These are phyloP conservation scores for Erigeron philadelphicus DNA, from an alignment of 140 eudicot genomes.

Conservation along the genomic window DNA sequence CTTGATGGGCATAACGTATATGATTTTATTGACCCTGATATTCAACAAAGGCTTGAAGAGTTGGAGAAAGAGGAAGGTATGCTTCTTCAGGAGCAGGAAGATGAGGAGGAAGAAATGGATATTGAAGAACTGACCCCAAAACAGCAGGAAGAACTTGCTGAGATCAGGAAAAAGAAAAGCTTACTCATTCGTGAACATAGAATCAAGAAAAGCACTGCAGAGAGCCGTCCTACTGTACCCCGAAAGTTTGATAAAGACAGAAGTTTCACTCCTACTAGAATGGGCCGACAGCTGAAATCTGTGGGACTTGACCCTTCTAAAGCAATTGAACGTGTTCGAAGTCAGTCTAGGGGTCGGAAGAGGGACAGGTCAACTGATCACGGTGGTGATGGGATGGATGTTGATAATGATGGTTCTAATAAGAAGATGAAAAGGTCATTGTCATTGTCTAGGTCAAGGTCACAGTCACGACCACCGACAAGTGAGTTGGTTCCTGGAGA, in stretches of 20 bases:
- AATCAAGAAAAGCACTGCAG: constrained; percentile 84
- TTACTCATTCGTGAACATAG: constrained; percentile 68
- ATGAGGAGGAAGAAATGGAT: constrained; percentile 72
- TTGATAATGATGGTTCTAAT: constrained; percentile 48
- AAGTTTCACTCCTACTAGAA: constrained; percentile 54
- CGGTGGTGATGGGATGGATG: constrained; percentile 56
- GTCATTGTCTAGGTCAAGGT: constrained; percentile 57
- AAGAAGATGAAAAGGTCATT: constrained; percentile 70
- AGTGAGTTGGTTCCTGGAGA: constrained; percentile 77
- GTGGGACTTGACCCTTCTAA: constrained; percentile 71
- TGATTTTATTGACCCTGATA: constrained; percentile 87
- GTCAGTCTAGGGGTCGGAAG: constrained; percentile 88
- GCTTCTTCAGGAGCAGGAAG: constrained; percentile 49
- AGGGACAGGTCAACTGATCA: constrained; percentile 63
- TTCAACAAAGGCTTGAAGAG: constrained; percentile 76
- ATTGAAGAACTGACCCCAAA: constrained; percentile 64
- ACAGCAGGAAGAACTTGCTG: constrained; percentile 53
- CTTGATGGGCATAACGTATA: constrained; percentile 85
- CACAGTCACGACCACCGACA: constrained; percentile 70
- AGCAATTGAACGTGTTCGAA: constrained; percentile 75
- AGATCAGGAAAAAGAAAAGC: constrained; percentile 77
- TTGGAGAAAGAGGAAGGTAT: constrained; percentile 78
- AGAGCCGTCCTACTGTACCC: constrained; percentile 76
- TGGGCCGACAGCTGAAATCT: constrained; percentile 72
- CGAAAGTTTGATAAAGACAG: constrained; percentile 76